phyloP scores from a whole-genome alignment of 2,329 filamentous ascomycete genomes.

The Cordyceps fumosorosea region DNA sequence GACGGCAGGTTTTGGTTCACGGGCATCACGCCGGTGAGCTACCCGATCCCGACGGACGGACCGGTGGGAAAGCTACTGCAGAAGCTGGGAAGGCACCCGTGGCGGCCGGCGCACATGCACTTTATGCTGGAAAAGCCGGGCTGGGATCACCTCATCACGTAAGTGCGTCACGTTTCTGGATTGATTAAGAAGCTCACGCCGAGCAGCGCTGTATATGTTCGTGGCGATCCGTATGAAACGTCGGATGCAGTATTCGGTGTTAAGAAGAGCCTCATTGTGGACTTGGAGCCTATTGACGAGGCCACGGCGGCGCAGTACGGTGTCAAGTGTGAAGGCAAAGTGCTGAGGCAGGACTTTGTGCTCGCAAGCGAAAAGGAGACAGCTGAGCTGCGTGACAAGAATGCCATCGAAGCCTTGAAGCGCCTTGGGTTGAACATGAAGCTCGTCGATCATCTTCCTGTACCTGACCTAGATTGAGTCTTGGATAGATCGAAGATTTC shows the following conservation, averaged over 20 bases:
- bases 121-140: conserved; percentile 82
- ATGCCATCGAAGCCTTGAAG: conserved; percentile 59
- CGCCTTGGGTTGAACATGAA: conserved; percentile 60
- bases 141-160: conserved; percentile 79
- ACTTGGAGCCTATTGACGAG: conserved; percentile 45
- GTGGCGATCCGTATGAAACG: conserved; percentile 73
- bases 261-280: conserved; percentile 71
- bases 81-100: conserved; percentile 65
- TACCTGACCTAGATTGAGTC: conserved; percentile 53
- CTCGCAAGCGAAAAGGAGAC: conserved; percentile 67
- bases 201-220: conserved; percentile 64
- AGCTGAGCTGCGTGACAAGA: conserved; percentile 54
- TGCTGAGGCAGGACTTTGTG: conserved; percentile 71
- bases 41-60: conserved; percentile 78
- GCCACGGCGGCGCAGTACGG: conserved; percentile 54
- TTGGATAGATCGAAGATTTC: not conserved
- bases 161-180: conserved; percentile 29
- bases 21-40: conserved; percentile 76
- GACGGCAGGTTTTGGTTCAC: conserved; percentile 66
- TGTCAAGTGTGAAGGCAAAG: conserved; percentile 54
- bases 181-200: not conserved
- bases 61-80: conserved; percentile 69
- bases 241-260: conserved; percentile 84
- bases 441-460: conserved; percentile 67
- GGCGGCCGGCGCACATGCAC: conserved; percentile 72